Evolutionary conservation across 345 rosid species (phyloP), one percentile per base, ranked within the genome.

Genomic region (Syzygium grande): DNA sequence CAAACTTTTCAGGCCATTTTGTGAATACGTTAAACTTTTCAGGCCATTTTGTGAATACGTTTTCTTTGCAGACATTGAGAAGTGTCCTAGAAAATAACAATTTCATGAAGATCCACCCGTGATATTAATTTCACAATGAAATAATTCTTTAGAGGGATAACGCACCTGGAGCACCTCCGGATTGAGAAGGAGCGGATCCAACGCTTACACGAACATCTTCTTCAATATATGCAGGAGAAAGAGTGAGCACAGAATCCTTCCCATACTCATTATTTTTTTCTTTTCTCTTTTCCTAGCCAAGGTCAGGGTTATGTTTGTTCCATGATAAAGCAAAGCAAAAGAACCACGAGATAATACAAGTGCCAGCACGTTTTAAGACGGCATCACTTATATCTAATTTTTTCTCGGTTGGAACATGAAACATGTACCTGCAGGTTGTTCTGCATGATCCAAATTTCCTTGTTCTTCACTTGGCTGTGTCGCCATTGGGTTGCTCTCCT

Each of bases 81-180:
- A 5, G 17, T 5, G 34, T 5, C 17, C 68, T 7, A 59, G 1
- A 59, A 23, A 58, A 2, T 2, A 58, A 23, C 6, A 56, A 23
- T 58, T 58, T 9, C 63, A 58, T 58, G 14, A 58, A 23, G 63
- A 23, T 58, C n/a, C 0, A 6, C 63, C 6, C n/a, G 6, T 4
- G 0, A 59, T 59, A 59, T 4, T 59, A 25, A 25, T 25, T 59
- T 59, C 15, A 27, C 14, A 25, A 0, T 58, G 15, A 58, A 58
- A 25, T 2, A 27, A 5, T 4, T 2, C 4, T 1, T 13, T n/a
- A 0, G 9, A n/a, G 2, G 73, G 38, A 61, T 61, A n/a, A 13
- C 34, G 9, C 68, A 61, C 34, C 4, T 27, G 34, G 1, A 12
- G 17, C 34, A 61, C 16, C 68, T 27, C 3, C 0, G 25, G 25